phyloP scores from a whole-genome alignment of 2,329 filamentous ascomycete species.

The Ophiocordyceps polyrhachis-furcata region DNA sequence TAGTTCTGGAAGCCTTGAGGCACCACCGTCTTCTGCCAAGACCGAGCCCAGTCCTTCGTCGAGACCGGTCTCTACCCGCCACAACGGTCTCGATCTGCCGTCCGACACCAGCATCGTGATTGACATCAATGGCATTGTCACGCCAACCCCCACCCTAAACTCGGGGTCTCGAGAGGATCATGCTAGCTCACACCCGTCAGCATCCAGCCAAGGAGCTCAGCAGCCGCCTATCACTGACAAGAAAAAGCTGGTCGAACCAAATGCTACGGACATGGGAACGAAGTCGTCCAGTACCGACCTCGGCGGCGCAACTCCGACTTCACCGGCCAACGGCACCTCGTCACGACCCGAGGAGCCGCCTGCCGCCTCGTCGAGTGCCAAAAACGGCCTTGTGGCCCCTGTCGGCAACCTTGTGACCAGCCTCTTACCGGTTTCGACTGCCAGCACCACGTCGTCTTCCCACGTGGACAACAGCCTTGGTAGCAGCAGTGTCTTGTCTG shows the following conservation, averaged over 20 bases:
- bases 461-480: not conserved
- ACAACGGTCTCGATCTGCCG: not conserved
- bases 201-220: not conserved
- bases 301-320: not conserved
- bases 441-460: not conserved
- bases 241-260: not conserved
- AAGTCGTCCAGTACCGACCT: not conserved
- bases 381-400: not conserved
- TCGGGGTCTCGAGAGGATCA: not conserved
- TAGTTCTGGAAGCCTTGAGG: not conserved
- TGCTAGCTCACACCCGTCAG: not conserved
- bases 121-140: slow-evolving; percentile 10
- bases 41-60: not conserved
- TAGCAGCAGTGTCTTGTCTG: not conserved
- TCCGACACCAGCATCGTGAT: slow-evolving; percentile 7
- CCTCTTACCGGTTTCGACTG: not conserved
- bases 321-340: not conserved
- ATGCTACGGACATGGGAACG: not conserved
- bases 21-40: not conserved
- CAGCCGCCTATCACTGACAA: not conserved
- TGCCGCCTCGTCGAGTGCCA: not conserved
- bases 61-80: not conserved
- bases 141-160: not conserved
- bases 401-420: not conserved
- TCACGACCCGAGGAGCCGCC: not conserved